A percentile compares a stretch with the other conserved stretches of the same genome.
Evolutionary conservation across 495 filamentous ascomycete genomes (phyloP).

Genomic region (Cercophora newfieldiana): DNA sequence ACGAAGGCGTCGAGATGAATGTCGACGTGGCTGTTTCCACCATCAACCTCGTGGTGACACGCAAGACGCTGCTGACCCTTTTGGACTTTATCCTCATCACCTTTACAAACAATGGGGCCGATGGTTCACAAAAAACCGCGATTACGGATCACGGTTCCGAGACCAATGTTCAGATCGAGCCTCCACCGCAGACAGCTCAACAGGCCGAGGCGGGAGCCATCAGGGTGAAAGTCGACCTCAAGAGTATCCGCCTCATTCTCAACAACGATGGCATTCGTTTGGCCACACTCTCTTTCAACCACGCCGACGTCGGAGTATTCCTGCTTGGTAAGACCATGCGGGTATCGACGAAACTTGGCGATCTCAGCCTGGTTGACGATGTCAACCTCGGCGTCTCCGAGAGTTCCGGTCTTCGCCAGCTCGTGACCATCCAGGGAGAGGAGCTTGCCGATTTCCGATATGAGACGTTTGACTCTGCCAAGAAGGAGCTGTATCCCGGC

Average conservation of each 20-base stretch:
- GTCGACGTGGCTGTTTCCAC: constrained; percentile 90
- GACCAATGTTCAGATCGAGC: constrained; percentile 39
- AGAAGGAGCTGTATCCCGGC: constrained; percentile 73
- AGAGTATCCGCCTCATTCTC: constrained; percentile 91
- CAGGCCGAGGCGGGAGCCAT: constrained; percentile 45
- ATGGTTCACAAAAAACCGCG: constrained; percentile 35
- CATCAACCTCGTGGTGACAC: constrained; percentile 91
- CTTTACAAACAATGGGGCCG: constrained; percentile 68
- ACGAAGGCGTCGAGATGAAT: constrained; percentile 91
- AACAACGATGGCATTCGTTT: constrained; percentile 97
- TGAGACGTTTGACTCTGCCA: constrained; percentile 84
- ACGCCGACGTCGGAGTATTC: constrained; percentile 87
- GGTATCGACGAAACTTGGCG: constrained; percentile 80
- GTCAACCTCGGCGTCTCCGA: constrained; percentile 86
- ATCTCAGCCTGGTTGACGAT: constrained; percentile 87
- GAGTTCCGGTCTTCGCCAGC: constrained; percentile 77
- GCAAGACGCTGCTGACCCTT: constrained; percentile 90
- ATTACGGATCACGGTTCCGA: constrained; percentile 40
- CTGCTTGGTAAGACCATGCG: constrained; percentile 81
- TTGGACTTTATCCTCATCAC: constrained; percentile 94
- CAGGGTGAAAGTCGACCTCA: constrained; percentile 83
- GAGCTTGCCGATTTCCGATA: constrained; percentile 98
- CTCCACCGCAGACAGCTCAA: constrained; percentile 29
- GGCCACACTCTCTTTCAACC: constrained; percentile 87
- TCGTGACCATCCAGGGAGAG: constrained; percentile 91